These are phyloP conservation scores for Termitomyces sp. DNA, from an alignment of 768 basidiomycete species.

Conservation along the genomic window DNA sequence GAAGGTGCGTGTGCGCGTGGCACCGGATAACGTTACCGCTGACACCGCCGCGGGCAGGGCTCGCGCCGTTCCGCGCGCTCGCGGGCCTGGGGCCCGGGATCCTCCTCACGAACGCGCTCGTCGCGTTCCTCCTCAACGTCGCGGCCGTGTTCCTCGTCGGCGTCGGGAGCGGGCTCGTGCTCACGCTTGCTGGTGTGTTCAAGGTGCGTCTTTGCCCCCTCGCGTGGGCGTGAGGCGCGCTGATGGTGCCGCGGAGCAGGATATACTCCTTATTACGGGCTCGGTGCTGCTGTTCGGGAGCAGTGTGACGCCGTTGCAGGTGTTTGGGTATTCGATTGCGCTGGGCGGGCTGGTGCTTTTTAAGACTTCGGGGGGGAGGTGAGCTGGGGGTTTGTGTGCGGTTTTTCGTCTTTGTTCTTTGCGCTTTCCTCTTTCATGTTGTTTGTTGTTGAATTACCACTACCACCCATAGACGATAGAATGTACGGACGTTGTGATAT, in stretches of 20 bases:
- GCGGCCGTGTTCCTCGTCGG: slow-evolving; percentile 94
- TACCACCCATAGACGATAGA: too few species aligned
- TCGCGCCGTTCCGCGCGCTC: slow-evolving; percentile 77
- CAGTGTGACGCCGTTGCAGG: slow-evolving; percentile 76
- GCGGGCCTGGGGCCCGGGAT: slow-evolving; percentile 59
- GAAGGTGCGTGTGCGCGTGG: slow-evolving; percentile 70
- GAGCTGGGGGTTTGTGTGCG: too few species aligned
- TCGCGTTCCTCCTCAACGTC: slow-evolving; percentile 87
- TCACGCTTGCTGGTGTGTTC: slow-evolving; percentile 92
- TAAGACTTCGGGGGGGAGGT: slow-evolving; percentile 71
- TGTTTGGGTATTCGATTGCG: slow-evolving; percentile 88
- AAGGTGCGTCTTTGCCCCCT: slow-evolving; percentile 57
- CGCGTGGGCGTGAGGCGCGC: too few species aligned
- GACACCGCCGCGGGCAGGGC: slow-evolving; percentile 5
- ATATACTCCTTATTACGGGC: slow-evolving; percentile 90
- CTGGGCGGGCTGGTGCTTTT: slow-evolving; percentile 79
- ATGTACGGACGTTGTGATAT: too few species aligned
- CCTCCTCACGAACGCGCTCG: slow-evolving; percentile 75
- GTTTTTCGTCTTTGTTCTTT: too few species aligned
- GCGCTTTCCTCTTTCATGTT: background rate
- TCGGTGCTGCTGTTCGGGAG: slow-evolving; percentile 84
- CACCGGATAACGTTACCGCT: too few species aligned
- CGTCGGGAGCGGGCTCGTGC: slow-evolving; percentile 78
- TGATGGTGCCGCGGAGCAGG: too few species aligned
- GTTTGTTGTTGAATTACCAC: too few species aligned